A percentile compares a stretch with the other conserved stretches of the same genome.
phyloP scores from a whole-genome alignment of 164 flowering plant genomes.

The Taxillus chinensis region DNA sequence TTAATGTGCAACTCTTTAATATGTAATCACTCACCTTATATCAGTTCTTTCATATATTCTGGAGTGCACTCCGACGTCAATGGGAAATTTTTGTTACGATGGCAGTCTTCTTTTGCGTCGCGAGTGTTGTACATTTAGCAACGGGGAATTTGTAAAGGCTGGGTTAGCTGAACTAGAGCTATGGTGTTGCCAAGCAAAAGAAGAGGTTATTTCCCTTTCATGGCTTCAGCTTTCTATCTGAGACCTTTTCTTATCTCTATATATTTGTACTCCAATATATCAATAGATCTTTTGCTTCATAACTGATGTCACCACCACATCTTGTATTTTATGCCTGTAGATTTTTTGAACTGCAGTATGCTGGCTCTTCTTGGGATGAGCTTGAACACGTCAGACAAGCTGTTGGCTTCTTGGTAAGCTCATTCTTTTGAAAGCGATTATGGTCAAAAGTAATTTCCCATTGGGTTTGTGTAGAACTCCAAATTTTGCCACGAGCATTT shows the following conservation, averaged over 20 bases:
- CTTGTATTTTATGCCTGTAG: not conserved
- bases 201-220: slow-evolving; percentile 30
- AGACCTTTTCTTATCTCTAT: not conserved
- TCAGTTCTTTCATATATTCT: too few relatives aligned
- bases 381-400: slow-evolving; percentile 62
- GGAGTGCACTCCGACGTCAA: not conserved
- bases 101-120: slow-evolving; percentile 62
- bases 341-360: slow-evolving; percentile 38
- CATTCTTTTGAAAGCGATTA: not conserved
- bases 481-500: too few relatives aligned
- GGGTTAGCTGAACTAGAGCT: slow-evolving; percentile 68
- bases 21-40: slow-evolving; percentile 21
- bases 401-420: slow-evolving; percentile 63
- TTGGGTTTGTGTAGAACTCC: too few relatives aligned
- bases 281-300: not conserved
- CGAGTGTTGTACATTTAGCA: slow-evolving; percentile 70
- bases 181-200: slow-evolving; percentile 58
- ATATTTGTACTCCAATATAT: not conserved
- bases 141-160: slow-evolving; percentile 64
- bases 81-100: not conserved
- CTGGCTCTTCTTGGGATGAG: slow-evolving; percentile 71
- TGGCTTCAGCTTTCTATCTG: not conserved
- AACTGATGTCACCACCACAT: too few relatives aligned
- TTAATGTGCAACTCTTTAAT: slow-evolving; percentile 63
- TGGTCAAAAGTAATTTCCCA: too few relatives aligned